A percentile compares a stretch with the other conserved stretches of the same genome.
Evolutionary conservation across 1,284 basidiomycete genomes (phyloP).

Genomic region (Cystobasidium slooffiae): DNA sequence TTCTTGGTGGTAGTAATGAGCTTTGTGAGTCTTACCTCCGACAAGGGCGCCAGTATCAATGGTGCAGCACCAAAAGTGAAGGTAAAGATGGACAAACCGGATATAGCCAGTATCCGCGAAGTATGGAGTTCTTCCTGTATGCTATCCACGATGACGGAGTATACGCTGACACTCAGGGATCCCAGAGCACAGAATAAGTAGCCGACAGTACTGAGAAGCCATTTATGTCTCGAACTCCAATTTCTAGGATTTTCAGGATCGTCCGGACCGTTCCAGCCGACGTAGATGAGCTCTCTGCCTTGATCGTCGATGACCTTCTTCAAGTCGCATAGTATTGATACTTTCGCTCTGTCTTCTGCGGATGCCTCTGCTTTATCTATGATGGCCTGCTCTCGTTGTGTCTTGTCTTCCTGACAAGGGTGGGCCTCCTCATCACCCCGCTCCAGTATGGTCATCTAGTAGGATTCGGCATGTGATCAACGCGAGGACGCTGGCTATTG

Average conservation of each 20-base stretch:
- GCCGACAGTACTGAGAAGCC: slow-evolving; percentile 23
- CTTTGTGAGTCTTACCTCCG: slow-evolving; percentile 52
- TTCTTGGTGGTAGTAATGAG: background rate
- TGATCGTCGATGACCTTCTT: too few relatives aligned
- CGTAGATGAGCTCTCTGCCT: too few relatives aligned
- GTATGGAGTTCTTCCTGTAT: slow-evolving; percentile 10
- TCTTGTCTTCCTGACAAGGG: too few relatives aligned
- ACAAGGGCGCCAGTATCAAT: slow-evolving; percentile 32
- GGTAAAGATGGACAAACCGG: slow-evolving; percentile 30
- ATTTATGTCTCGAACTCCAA: slow-evolving; percentile 12
- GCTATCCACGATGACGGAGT: background rate
- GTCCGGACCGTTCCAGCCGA: slow-evolving; percentile 20
- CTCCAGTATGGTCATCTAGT: too few relatives aligned
- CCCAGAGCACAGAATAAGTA: slow-evolving; percentile 1
- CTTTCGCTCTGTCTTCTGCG: too few relatives aligned
- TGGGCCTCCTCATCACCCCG: too few relatives aligned
- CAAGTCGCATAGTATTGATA: too few relatives aligned
- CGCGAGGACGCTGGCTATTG: too few relatives aligned
- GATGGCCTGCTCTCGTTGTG: too few relatives aligned
- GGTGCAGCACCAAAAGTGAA: slow-evolving; percentile 31
- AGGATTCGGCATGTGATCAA: too few relatives aligned
- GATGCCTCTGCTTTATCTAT: too few relatives aligned
- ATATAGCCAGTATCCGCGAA: slow-evolving; percentile 11
- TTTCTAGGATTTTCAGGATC: slow-evolving; percentile 28
- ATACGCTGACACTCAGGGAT: slow-evolving; percentile 14